Conservation (phyloP, 768 basidiomycete genomes). For the Rhodotorula graminis region DNA sequence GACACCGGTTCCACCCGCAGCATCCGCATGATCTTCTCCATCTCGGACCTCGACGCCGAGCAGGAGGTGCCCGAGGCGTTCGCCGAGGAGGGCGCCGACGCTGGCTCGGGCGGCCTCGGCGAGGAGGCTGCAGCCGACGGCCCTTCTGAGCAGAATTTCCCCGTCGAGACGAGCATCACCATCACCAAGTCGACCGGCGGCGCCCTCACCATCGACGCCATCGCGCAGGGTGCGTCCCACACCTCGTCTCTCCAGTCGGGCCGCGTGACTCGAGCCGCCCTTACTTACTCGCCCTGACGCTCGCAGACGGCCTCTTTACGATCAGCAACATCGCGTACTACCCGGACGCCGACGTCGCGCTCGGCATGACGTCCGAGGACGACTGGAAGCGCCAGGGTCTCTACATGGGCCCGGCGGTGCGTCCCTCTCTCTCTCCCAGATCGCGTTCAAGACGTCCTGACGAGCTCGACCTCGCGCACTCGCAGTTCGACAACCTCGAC, state of each 20-base stretch:
- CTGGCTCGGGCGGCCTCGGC: constrained; percentile 41
- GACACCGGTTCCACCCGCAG: constrained; percentile 48
- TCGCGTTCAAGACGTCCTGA: too few relatives aligned
- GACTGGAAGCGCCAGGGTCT: constrained; percentile 89
- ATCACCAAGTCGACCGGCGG: constrained; percentile 69
- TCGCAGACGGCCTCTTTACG: constrained; percentile 64
- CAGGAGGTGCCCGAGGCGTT: constrained; percentile 45
- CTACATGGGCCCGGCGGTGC: constrained; percentile 84
- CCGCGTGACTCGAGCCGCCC: too few relatives aligned
- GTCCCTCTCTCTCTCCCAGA: constrained; percentile 19
- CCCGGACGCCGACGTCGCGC: constrained; percentile 63
- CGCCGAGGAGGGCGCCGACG: constrained; percentile 44
- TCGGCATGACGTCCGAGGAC: constrained; percentile 74
- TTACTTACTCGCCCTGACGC: too few relatives aligned
- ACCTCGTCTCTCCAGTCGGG: too few relatives aligned
- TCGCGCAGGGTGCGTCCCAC: constrained; percentile 53
- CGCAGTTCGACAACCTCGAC: constrained; percentile 84
- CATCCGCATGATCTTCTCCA: constrained; percentile 85
- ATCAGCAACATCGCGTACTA: constrained; percentile 88
- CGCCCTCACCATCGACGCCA: constrained; percentile 70
- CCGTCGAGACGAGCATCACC: constrained; percentile 72
- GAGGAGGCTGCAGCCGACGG: constrained; percentile 43
- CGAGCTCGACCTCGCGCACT: not conserved
- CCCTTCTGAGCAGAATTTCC: constrained; percentile 52
- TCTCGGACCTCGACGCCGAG: constrained; percentile 69